These are phyloP conservation scores for Aspergillus fumigatus DNA, from an alignment of 2,329 filamentous ascomycete genomes.

Conservation along the genomic window DNA sequence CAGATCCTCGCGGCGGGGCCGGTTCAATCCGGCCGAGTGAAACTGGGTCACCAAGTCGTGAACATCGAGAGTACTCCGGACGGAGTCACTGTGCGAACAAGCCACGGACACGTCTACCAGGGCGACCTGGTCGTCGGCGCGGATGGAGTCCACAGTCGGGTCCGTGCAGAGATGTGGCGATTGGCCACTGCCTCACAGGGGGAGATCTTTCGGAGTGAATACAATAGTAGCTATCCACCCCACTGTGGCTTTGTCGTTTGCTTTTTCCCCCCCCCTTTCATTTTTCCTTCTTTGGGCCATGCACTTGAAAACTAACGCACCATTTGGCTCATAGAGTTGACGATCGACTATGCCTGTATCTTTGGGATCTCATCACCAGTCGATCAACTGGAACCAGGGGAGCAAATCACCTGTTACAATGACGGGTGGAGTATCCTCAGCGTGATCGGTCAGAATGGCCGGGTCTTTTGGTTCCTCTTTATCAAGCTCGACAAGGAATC, in stretches of 20 bases:
- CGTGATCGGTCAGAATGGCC: conserved; percentile 17
- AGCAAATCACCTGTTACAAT: conserved; percentile 15
- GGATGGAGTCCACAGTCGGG: conserved; percentile 41
- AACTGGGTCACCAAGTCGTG: conserved; percentile 25
- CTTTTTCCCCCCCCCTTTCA: too few relatives aligned
- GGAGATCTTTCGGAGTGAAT: conserved; percentile 6
- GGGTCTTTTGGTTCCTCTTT: conserved; percentile 26
- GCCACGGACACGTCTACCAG: conserved; percentile 29
- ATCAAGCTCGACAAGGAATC: conserved; percentile 20
- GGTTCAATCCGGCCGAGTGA: conserved; percentile 27
- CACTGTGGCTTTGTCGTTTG: background rate
- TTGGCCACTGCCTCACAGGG: conserved; percentile 2
- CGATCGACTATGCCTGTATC: conserved; percentile 25
- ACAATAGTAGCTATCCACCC: conserved; percentile 3
- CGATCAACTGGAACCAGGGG: conserved; percentile 10
- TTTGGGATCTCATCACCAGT: conserved; percentile 25
- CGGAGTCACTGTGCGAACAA: conserved; percentile 27
- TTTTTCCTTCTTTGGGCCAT: background rate
- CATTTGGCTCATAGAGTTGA: conserved; percentile 9
- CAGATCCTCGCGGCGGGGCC: conserved; percentile 18
- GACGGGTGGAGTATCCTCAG: conserved; percentile 15
- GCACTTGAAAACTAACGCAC: background rate
- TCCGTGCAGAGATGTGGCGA: conserved; percentile 33
- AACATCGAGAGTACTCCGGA: conserved; percentile 19
- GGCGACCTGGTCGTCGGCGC: conserved; percentile 39